Base-by-base conservation (phyloP, 2,329 filamentous ascomycete genomes). In the Ascochyta fabae region DNA sequence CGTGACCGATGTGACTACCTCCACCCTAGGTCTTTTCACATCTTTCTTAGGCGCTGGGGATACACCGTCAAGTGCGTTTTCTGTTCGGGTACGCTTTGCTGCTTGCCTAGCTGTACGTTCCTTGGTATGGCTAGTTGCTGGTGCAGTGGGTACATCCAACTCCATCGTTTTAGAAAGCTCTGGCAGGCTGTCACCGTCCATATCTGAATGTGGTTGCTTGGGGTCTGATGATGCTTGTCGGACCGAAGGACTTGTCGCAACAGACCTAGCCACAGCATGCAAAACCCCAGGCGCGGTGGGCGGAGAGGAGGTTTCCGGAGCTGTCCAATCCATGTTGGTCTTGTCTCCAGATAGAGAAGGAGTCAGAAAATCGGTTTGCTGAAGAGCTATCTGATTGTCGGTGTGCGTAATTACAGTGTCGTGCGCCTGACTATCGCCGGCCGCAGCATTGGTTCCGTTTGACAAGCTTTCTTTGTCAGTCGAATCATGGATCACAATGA, bases 21-120 rank as follows among this genome's bases (percentile, higher is more conserved):
- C 23, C 1, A 27, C 19, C 16, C 31, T 9, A 12, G 19, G 5
- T 1, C 22, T 10, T 24, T 6, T 48, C 4, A 34, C 24, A 16
- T 27, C 12, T 19, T 49, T 56, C 33, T 62, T 66, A 13, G 52
- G 39, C 22, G 49, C 53, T 29, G 54, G 56, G 29, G 49, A 54
- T 31, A 42, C 31, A 3, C 53, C 34, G 4, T 38, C 23, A 8
- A 50, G 33, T 10, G 40, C 27, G 10, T 39, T 44, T n/a, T 62
- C 48, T n/a, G 55, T 41, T 12, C 46, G 60, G 23, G 15, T 29
- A 4, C 62, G 53, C 33, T 66, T 66, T 6, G 10, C 12, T 9
- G 12, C 13, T 22, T 4, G 27, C 19, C 35, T 34, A 3, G 44
- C 4, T 12, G 8, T 10, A 22, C 10, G 19, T 2, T 39, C 22